These are phyloP conservation scores for Triticum urartu DNA, from an alignment of 176 grass and related monocot genomes.

Conservation along the genomic window DNA sequence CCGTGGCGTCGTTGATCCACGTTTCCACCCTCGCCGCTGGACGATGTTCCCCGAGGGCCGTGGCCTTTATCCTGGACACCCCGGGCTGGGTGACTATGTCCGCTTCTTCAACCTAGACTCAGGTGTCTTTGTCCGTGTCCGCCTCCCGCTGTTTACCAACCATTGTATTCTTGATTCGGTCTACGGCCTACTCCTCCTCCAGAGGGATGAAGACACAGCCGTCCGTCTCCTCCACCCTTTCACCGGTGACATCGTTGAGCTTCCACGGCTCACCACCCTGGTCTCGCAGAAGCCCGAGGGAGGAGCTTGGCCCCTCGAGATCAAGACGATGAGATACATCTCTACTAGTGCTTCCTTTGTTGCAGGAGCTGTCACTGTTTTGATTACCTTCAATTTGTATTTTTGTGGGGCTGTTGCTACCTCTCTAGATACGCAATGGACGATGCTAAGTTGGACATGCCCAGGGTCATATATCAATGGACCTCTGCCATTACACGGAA, in stretches of 20 bases:
- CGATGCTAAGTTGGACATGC: not conserved
- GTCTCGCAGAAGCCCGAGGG: not conserved
- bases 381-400: not conserved
- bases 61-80: not conserved
- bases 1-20: not conserved
- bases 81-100: not conserved
- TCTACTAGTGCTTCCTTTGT: not conserved
- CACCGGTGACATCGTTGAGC: constrained; percentile 5
- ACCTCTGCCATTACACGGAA: not conserved
- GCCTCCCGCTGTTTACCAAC: not conserved
- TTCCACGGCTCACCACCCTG: not conserved
- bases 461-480: not conserved
- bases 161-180: not conserved
- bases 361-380: not conserved
- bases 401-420: not conserved
- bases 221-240: not conserved
- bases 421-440: not conserved
- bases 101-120: not conserved
- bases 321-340: not conserved
- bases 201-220: not conserved
- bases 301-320: not conserved
- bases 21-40: not conserved
- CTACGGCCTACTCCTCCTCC: not conserved
- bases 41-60: not conserved
- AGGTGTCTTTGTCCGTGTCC: not conserved